phyloP scores from a whole-genome alignment of 345 rosid species.

The Trapa incisa region DNA sequence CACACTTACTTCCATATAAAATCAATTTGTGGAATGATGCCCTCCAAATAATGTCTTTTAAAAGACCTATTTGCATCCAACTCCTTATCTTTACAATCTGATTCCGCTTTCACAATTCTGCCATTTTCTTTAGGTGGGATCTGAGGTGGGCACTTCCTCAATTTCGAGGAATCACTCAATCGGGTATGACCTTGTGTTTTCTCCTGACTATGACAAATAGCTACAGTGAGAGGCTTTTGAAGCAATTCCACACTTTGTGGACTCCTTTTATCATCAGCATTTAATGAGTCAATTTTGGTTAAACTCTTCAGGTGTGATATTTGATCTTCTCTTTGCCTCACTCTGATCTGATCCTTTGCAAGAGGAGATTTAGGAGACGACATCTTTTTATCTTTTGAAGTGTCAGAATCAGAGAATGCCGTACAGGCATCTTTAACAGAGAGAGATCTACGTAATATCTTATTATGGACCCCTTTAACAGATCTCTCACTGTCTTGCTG shows the following conservation, averaged over 20 bases:
- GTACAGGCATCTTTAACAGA: slow-evolving; percentile 26
- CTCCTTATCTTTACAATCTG: not conserved
- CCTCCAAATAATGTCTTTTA: not conserved
- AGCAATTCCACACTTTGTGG: not conserved
- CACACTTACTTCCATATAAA: slow-evolving; percentile 37
- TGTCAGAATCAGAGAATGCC: slow-evolving; percentile 9
- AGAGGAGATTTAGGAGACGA: not conserved
- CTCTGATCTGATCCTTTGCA: not conserved
- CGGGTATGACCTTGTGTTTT: not conserved
- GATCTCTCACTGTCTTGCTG: not conserved
- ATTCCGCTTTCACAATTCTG: slow-evolving; percentile 3
- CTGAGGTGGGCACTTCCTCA: not conserved
- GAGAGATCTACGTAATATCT: slow-evolving; percentile 21
- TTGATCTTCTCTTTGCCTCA: not conserved
- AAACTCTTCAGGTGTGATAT: not conserved
- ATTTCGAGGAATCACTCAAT: not conserved
- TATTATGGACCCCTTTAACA: slow-evolving; percentile 4
- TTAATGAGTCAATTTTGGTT: not conserved
- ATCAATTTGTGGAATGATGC: slow-evolving; percentile 29
- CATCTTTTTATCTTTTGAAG: slow-evolving; percentile 17
- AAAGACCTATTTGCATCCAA: slow-evolving; percentile 1
- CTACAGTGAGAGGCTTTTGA: not conserved
- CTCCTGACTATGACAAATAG: not conserved
- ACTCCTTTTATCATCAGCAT: not conserved
- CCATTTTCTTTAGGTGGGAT: not conserved